Percentiles rank a stretch among this genome's conserved stretches.
phyloP scores from a whole-genome alignment of 768 basidiomycete genomes.

The Leccinum subtestaceum region DNA sequence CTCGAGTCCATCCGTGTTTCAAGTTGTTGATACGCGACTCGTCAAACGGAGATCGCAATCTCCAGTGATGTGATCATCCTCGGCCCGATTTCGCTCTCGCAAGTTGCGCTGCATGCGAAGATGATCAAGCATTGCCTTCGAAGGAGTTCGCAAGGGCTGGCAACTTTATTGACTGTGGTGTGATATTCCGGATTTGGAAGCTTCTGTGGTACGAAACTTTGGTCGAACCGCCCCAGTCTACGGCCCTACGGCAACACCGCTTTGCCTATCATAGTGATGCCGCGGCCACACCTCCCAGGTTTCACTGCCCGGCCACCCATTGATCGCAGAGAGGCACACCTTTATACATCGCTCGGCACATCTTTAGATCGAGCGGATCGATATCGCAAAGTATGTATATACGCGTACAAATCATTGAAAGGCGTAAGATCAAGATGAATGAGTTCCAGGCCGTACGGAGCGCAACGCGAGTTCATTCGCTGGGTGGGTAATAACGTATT shows the following conservation, averaged over 20 bases:
- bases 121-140: slow-evolving; percentile 17
- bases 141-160: not conserved
- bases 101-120: slow-evolving; percentile 7
- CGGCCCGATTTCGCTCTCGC: not conserved
- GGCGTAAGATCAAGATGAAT: slow-evolving; percentile 20
- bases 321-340: slow-evolving; percentile 8
- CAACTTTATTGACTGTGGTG: not conserved
- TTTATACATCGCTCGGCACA: slow-evolving; percentile 16
- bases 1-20: slow-evolving; percentile 4
- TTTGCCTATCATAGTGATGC: slow-evolving; percentile 17
- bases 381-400: slow-evolving; percentile 21
- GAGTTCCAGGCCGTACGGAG: slow-evolving; percentile 8
- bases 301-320: slow-evolving; percentile 4
- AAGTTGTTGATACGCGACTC: slow-evolving; percentile 13
- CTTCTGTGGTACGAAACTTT: slow-evolving; percentile 23
- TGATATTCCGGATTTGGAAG: slow-evolving; percentile 26
- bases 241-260: slow-evolving; percentile 7
- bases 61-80: slow-evolving; percentile 6
- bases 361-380: slow-evolving; percentile 3
- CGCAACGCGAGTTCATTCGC: slow-evolving; percentile 14
- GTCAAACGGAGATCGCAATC: slow-evolving; percentile 6
- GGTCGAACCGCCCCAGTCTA: slow-evolving; percentile 7
- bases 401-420: slow-evolving; percentile 31
- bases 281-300: slow-evolving; percentile 10
- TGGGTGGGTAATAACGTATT: slow-evolving; percentile 32